Evolutionary conservation across 768 basidiomycete species (phyloP).

Genomic region (Mycena vitilis): DNA sequence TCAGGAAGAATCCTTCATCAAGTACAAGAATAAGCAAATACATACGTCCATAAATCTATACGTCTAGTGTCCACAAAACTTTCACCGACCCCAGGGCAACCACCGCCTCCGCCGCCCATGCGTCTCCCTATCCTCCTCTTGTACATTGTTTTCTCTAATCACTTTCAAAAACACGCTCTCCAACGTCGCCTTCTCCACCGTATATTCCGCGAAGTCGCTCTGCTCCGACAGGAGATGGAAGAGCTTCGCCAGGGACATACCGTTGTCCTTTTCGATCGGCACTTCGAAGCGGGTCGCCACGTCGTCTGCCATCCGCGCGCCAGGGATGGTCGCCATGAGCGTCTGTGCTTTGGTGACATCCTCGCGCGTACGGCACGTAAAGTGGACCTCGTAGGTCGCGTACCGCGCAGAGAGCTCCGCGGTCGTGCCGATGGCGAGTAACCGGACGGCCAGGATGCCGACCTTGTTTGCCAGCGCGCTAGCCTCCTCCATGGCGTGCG

Average conservation of each 20-base stretch:
- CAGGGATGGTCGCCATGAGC: slow-evolving; percentile 72
- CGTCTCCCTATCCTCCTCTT: slow-evolving; percentile 52
- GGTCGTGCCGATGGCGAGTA: slow-evolving; percentile 79
- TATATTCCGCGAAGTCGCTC: slow-evolving; percentile 72
- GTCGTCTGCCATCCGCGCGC: slow-evolving; percentile 75
- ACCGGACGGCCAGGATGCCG: slow-evolving; percentile 76
- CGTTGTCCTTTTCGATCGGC: slow-evolving; percentile 56
- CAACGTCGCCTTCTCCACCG: slow-evolving; percentile 75
- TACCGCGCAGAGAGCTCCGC: slow-evolving; percentile 73
- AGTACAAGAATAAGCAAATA: neutral
- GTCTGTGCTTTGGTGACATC: slow-evolving; percentile 67
- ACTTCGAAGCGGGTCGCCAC: slow-evolving; percentile 84
- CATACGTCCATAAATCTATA: slow-evolving; percentile 6
- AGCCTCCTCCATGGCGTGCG: slow-evolving; percentile 89
- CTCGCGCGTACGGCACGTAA: slow-evolving; percentile 73
- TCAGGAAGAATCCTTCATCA: too few relatives aligned
- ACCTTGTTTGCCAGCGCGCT: slow-evolving; percentile 82
- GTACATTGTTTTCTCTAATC: slow-evolving; percentile 69
- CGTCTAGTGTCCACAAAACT: neutral
- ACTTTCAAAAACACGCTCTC: slow-evolving; percentile 83
- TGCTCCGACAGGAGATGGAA: slow-evolving; percentile 66
- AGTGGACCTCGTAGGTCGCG: slow-evolving; percentile 82
- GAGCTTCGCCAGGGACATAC: slow-evolving; percentile 66
- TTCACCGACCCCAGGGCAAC: slow-evolving; percentile 10
- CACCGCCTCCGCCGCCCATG: slow-evolving; percentile 14